phyloP scores from a whole-genome alignment of 148 eudicot species.

The Pharnaceum exiguum region DNA sequence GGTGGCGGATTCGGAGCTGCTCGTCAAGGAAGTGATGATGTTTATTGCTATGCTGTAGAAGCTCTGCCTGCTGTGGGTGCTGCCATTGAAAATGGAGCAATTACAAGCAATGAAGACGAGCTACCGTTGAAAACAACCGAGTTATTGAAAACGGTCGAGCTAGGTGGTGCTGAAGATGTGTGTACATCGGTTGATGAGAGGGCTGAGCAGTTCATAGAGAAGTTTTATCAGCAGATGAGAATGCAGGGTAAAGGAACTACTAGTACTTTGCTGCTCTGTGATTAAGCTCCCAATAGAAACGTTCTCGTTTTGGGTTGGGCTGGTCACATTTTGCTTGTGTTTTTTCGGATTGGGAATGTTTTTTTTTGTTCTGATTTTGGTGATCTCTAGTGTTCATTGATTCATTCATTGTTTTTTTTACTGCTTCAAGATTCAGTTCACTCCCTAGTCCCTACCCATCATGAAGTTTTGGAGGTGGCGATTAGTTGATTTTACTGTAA shows the following conservation, averaged over 20 bases:
- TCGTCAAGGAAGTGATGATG: slow-evolving; percentile 1
- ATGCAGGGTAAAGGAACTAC: slow-evolving; percentile 10
- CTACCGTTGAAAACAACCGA: no score
- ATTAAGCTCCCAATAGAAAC: no score
- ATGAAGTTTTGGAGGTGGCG: no score
- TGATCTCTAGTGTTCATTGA: no score
- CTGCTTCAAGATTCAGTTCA: no score
- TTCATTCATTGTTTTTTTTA: no score
- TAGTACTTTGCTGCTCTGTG: slow-evolving; percentile 2
- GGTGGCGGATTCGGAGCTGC: slow-evolving; percentile 1
- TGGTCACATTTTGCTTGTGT: no score
- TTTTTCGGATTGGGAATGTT: no score
- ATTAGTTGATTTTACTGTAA: no score
- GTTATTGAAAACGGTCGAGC: neutral
- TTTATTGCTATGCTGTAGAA: neutral
- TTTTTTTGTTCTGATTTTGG: no score
- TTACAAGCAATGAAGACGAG: neutral
- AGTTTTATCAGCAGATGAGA: slow-evolving; percentile 28
- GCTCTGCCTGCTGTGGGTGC: slow-evolving; percentile 3
- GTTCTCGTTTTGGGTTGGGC: no score
- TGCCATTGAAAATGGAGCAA: neutral
- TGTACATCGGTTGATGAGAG: slow-evolving; percentile 22
- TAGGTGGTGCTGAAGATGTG: neutral
- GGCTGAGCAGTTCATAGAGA: slow-evolving; percentile 26
- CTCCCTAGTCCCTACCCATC: no score